A percentile compares a stretch with the other conserved stretches of the same genome.
These are phyloP conservation scores for Erodium chrysanthum DNA, from an alignment of 441 rosid species.

Conservation along the genomic window DNA sequence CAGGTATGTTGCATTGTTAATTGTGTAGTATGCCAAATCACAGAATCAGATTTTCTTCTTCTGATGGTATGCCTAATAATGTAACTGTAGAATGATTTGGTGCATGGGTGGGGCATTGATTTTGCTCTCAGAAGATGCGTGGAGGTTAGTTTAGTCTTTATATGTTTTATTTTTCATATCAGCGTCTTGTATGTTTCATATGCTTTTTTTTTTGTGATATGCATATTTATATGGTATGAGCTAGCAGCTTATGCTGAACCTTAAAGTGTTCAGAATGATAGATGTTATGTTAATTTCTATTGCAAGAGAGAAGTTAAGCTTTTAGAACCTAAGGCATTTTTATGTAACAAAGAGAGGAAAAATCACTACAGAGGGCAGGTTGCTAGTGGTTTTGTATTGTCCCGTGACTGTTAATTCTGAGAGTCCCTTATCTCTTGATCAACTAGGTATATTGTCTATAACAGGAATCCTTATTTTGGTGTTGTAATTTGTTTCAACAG, in stretches of 20 bases:
- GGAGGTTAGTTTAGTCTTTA: slow-evolving; percentile 27
- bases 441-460: background rate
- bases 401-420: background rate
- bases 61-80: slow-evolving; percentile 12
- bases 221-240: background rate
- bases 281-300: background rate
- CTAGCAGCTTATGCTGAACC: background rate
- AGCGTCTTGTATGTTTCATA: background rate
- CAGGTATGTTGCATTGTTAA: slow-evolving; percentile 34
- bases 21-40: slow-evolving; percentile 8
- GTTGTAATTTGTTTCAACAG: slow-evolving; percentile 20
- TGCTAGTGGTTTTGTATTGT: no score
- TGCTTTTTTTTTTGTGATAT: background rate
- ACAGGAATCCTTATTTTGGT: background rate
- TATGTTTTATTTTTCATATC: background rate
- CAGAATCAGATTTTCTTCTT: background rate
- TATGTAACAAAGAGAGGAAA: background rate
- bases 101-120: slow-evolving; percentile 81
- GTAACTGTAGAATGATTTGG: slow-evolving; percentile 49
- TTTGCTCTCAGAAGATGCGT: slow-evolving; percentile 68
- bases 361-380: no score
- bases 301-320: background rate
- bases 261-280: no score
- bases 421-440: background rate
- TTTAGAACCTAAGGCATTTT: background rate